Base-by-base conservation (phyloP, 148 eudicot genomes). In the Suaeda aralocaspica region DNA sequence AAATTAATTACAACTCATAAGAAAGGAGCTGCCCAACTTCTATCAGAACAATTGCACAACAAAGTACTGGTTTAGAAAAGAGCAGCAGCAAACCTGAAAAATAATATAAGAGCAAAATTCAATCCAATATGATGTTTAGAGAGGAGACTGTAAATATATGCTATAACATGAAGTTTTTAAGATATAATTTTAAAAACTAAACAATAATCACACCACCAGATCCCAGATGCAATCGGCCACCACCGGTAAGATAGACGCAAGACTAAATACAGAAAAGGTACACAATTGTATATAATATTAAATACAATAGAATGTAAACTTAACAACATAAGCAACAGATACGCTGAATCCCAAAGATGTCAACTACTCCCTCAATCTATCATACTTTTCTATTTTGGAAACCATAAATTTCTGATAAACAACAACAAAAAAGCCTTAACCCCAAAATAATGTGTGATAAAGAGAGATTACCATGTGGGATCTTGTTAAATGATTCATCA, bases 1-100 rank as follows among this genome's bases (percentile, higher is more conserved):
- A 70, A 72, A 53, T 63, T 39, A 79, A 82, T 76, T 79, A 76
- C 85, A 78, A 76, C 70, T 78, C 71, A 76, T 57, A 46, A 64
- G 64, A 75, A 71, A 70, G 55, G 71, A 53, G 70, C 70, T 55
- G 56, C 58, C 41, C 59, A 67, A 75, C 67, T 67, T 76, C 60
- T 28, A 48, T 64, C 72, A 64, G 69, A 59, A 73, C 46, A 61
- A 76, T 72, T 76, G 70, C 76, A 73, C 65, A 76, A 61, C 46
- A 60, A 53, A 64, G 46, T 44, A 13, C 56, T 68, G 58, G 77
- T 76, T 70, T 48, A 65, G 31, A 59, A 29, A 69, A 44, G 67
- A 56, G 71, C 78, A 79, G 74, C 79, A 62, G 66, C 66, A 26
- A 53, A 82, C 82, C 82, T 79, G 85, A 68, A 82, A 59, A 66